Base-by-base conservation (phyloP, 2,329 filamentous ascomycete genomes). In the Fusarium denticulatum region DNA sequence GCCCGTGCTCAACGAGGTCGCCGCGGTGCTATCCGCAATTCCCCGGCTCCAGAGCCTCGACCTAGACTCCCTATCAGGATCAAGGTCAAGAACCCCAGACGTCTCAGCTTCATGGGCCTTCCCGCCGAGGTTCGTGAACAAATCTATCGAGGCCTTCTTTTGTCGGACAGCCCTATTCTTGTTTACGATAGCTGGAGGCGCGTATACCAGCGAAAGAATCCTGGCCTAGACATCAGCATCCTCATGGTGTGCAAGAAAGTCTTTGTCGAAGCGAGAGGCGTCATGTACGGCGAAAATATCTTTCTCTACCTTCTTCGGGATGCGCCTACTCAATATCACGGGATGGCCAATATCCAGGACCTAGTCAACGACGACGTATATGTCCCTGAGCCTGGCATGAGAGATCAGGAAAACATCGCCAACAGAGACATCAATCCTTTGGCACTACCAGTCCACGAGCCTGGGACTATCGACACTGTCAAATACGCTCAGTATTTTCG, bases 221-320 rank as follows among this genome's bases (percentile, higher is more conserved):
- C 79, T 3, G 69, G 71, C 1, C 80, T 87, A 1, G 66, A 82
- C 14, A 78, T 81, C 5, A 68, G 67, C 1, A 82, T 89, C 47
- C 76, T 89, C 30, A 59, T 68, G 7, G 79, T 78, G 5, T 85
- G 82, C 77, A 74, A 69, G 7, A 60, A 65, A 4, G 71, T 86
- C 34, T 80, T 80, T 37, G 12, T 52, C 1, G 85, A 88, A 74
- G 84, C 82, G 5, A 69, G 81, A 5, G 73, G 73, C 4, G 76
- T 88, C 9, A 79, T 89, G 2, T 89, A 86, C 64, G 83, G 85
- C 6, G 79, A 83, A 34, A 89, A 89, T 56, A 80, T 58, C 0
- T 89, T 89, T 66, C 70, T 80, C 4, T 88, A 89, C 67, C 77
- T 81, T 13, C 76, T 88, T 18, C 82, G 86, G 3, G 85, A 88